Evolutionary conservation across 805 yeast genomes (phyloP).

Genomic region (Kodamaea nitidulidarum): DNA sequence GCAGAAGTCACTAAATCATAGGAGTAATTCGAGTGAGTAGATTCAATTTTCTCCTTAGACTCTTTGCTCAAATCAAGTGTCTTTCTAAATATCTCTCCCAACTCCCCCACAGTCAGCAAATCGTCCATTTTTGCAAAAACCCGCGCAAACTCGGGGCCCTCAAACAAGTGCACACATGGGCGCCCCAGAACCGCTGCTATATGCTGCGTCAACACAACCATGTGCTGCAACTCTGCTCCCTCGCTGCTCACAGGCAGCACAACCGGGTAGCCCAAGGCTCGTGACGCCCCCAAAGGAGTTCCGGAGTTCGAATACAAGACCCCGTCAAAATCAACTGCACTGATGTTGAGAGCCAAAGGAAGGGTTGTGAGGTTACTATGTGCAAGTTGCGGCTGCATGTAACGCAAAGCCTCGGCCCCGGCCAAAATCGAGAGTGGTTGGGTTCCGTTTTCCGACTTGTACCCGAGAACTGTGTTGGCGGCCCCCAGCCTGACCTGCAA

Average conservation of each 20-base stretch:
- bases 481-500: conserved; percentile 83
- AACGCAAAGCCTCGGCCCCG: conserved; percentile 64
- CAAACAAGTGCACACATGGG: conserved; percentile 72
- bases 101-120: conserved; percentile 40
- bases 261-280: conserved; percentile 60
- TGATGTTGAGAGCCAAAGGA: conserved; percentile 68
- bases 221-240: conserved; percentile 59
- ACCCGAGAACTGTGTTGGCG: conserved; percentile 74
- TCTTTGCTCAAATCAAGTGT: too few relatives aligned
- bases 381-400: conserved; percentile 60
- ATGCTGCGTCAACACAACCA: conserved; percentile 60
- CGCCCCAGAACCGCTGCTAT: conserved; percentile 46
- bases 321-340: conserved; percentile 71
- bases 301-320: conserved; percentile 62
- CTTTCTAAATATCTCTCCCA: too few relatives aligned
- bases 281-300: conserved; percentile 58
- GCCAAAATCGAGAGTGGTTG: conserved; percentile 47
- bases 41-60: conserved; percentile 4
- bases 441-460: conserved; percentile 36
- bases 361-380: conserved; percentile 21
- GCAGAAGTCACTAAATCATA: conserved; percentile 46
- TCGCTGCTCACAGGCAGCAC: conserved; percentile 56
- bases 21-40: neutral
- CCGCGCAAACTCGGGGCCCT: conserved; percentile 66
- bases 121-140: conserved; percentile 45